Evolutionary conservation across 208 protist genomes (phyloP), one percentile per base, ranked within the genome.

Genomic region (Crithidia acanthocephali): DNA sequence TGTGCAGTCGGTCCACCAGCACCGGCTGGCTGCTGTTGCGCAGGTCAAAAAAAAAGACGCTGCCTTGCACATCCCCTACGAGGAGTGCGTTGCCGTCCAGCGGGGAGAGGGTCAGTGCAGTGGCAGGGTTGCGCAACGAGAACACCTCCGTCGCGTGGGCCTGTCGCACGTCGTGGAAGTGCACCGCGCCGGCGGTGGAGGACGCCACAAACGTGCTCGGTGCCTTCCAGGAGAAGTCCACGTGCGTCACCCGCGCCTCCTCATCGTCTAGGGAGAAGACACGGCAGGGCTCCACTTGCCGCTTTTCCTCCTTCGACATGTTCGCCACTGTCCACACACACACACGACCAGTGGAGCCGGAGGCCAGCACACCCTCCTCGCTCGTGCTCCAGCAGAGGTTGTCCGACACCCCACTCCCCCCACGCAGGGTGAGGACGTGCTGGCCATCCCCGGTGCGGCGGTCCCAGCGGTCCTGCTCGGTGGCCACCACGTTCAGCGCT

Each of bases 401-500:
- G 68, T 90, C 85, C 52, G 85, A 92, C 7, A 69, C 20, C 3
- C 88, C 87, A 28, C 63, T 80, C 52, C 76, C 72, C 53, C 90
- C 92, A 0, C 56, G 42, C 40, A 95, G 75, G 20, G 79, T 87
- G 15, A 97, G 85, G 25, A 94, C 69, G 70, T 97, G 93, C 80
- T 97, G 93, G 5, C 91, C 93, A 27, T 81, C 80, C 10, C 91
- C 91, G 37, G 72, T 83, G 27, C 89, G 82, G 23, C 75, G 62
- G 61, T 97, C 93, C 90, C 91, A 97, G 20, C 85, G 74, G 62
- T 95, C 86, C 64, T 97, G 93, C 80, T 96, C 89, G 11, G 68
- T 66, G 33, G 76, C 78, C 22, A 94, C 82, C 7, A 87, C 86
- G 60, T 90, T 81, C 20, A 95, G 78, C 18, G 83, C 82, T 5